Base-by-base conservation (phyloP, 805 yeast genomes). In the Helenozyma baotianmanensis region DNA sequence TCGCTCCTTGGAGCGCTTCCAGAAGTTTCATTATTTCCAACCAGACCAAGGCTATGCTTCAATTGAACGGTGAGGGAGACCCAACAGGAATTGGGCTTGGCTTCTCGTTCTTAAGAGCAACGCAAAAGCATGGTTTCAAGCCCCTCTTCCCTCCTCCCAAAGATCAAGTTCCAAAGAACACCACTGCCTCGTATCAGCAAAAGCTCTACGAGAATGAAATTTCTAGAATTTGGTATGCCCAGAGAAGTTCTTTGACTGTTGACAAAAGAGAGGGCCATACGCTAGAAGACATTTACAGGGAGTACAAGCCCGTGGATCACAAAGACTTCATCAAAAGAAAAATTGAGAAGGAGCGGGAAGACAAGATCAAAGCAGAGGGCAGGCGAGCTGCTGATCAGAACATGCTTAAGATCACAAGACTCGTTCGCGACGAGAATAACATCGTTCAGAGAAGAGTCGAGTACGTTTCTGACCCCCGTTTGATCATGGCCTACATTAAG, bases 21-120 rank as follows among this genome's bases (percentile, higher is more conserved):
- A 72, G 87, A 40, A 92, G 92, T 57, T 92, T 92, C 52, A 78
- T 89, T 34, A 85, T 80, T 55, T 92, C 97, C 2, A 88, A 95
- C 15, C 97, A 89, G 54, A 95, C 96, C 35, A 89, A 94, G 50
- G 94, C 97, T 0, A 92, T 92, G 97, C 70, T 92, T 26, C 96
- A 88, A 52, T 74, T 92, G 16, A 86, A 86, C 53, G 96, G 96
- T 10, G 89, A 81, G 33, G 97, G 97, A 30, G 97, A 92, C 56
- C 95, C 96, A 2, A 79, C 95, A 0, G 95, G 95, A 15, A 77
- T 84, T 42, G 92, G 95, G 2, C 83, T 86, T 43, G 95, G 90
- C 0, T 84, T 84, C 45, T 86, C 96, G 8, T 83, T 90, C 45
- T 68, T 89, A 47, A 74, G 89, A 44, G 84, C 96, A 0, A 86